A percentile compares a stretch with the other conserved stretches of the same genome.
Conservation (phyloP, 169 alveolate species). For the Plasmodium fragile region DNA sequence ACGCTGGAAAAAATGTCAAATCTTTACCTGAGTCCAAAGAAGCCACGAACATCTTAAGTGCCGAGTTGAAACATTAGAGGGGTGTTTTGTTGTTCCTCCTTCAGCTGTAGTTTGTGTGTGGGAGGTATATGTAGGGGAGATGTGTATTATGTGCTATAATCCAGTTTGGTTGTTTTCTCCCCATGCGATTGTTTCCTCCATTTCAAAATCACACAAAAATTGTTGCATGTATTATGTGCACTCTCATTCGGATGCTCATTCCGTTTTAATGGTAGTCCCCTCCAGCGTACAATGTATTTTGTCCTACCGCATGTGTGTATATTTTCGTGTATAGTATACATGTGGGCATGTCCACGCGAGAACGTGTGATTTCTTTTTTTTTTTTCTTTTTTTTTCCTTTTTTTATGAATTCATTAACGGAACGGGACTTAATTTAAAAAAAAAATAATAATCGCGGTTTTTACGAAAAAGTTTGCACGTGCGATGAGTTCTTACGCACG, state of each 20-base stretch:
- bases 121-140: neutral
- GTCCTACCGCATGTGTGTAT: conserved; percentile 10
- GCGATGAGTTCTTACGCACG: neutral
- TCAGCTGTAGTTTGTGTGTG: neutral
- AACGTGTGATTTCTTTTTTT: neutral
- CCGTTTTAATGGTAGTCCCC: neutral
- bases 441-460: neutral
- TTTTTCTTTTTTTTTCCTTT: neutral
- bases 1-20: conserved; percentile 83
- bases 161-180: neutral
- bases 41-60: conserved; percentile 85
- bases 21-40: conserved; percentile 85
- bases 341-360: neutral
- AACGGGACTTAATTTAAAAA: conserved; percentile 17
- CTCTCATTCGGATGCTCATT: neutral
- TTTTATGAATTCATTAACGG: conserved; percentile 16
- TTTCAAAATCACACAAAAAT: neutral
- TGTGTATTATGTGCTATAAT: neutral
- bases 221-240: neutral
- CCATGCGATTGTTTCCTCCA: neutral
- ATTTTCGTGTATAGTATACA: neutral
- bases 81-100: neutral
- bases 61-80: conserved; percentile 78
- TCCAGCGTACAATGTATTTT: neutral
- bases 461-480: conserved; percentile 12